Conservation (phyloP, 257 asterid genomes). For the Lavandula angustifolia region DNA sequence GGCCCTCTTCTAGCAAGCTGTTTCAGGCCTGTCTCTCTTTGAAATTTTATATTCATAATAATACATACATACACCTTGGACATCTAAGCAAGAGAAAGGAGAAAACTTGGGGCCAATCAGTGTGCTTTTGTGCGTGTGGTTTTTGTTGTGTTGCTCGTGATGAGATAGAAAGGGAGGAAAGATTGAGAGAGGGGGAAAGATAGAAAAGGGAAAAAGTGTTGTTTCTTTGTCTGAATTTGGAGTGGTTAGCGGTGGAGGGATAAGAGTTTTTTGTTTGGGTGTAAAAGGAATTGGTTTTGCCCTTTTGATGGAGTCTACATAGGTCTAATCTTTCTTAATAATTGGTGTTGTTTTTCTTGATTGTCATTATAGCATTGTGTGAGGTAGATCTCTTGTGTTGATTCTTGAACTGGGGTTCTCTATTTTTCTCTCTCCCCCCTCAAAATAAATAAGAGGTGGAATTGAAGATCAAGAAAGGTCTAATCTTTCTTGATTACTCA, state of each 20-base stretch:
- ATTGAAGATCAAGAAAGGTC: background rate
- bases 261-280: slow-evolving; percentile 9
- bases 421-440: slow-evolving; percentile 5
- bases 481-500: no score
- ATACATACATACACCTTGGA: slow-evolving; percentile 17
- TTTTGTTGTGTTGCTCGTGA: slow-evolving; percentile 43
- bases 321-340: no score
- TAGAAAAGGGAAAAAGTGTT: slow-evolving; percentile 32
- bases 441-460: background rate
- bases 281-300: background rate
- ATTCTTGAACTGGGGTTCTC: slow-evolving; percentile 21
- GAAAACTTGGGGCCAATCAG: slow-evolving; percentile 27
- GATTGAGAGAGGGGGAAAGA: no score
- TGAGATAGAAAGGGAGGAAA: slow-evolving; percentile 32
- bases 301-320: no score
- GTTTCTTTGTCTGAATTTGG: slow-evolving; percentile 53
- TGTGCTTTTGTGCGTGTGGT: slow-evolving; percentile 28
- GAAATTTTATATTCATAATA: background rate
- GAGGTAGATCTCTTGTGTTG: slow-evolving; percentile 15
- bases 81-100: slow-evolving; percentile 19
- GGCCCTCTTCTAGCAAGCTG: slow-evolving; percentile 59
- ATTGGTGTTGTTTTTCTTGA: background rate
- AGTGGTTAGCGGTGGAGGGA: slow-evolving; percentile 19
- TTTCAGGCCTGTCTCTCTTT: slow-evolving; percentile 47
- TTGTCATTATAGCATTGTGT: background rate